phyloP scores from a whole-genome alignment of 2,329 filamentous ascomycete genomes.

The Aspergillus caelatus region DNA sequence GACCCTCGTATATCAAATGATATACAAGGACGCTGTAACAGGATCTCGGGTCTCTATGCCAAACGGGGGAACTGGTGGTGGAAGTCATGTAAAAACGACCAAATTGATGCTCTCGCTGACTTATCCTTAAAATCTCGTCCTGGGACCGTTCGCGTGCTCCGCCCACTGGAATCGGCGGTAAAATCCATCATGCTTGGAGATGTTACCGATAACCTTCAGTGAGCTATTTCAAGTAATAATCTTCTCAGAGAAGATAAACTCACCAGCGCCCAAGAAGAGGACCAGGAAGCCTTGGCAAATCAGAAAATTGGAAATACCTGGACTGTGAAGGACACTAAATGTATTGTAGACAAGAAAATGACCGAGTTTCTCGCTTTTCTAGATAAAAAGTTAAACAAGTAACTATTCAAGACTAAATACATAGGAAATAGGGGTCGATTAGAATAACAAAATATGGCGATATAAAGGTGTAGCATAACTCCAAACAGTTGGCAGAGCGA shows the following conservation, averaged over 20 bases:
- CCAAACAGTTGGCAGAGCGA: no score
- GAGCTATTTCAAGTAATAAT: background rate
- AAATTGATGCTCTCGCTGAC: slow-evolving; percentile 13
- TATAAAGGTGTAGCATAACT: no score
- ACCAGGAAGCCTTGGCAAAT: background rate
- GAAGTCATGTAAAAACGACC: background rate
- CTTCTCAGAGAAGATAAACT: background rate
- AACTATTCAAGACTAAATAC: no score
- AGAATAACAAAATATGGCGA: no score
- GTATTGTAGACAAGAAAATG: background rate
- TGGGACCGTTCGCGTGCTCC: slow-evolving; percentile 17
- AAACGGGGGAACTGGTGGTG: background rate
- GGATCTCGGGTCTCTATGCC: no score
- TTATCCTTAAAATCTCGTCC: slow-evolving; percentile 17
- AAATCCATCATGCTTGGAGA: slow-evolving; percentile 16
- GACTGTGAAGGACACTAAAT: background rate
- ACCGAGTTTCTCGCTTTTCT: background rate
- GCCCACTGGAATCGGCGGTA: slow-evolving; percentile 12
- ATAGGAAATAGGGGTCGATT: no score
- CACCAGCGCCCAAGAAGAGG: background rate
- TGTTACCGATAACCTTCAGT: background rate
- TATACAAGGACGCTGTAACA: no score
- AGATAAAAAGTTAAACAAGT: no score
- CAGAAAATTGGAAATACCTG: background rate
- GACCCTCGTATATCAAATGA: no score